Evolutionary conservation across 805 yeast species (phyloP).

Genomic region (Barnettozyma pratensis): DNA sequence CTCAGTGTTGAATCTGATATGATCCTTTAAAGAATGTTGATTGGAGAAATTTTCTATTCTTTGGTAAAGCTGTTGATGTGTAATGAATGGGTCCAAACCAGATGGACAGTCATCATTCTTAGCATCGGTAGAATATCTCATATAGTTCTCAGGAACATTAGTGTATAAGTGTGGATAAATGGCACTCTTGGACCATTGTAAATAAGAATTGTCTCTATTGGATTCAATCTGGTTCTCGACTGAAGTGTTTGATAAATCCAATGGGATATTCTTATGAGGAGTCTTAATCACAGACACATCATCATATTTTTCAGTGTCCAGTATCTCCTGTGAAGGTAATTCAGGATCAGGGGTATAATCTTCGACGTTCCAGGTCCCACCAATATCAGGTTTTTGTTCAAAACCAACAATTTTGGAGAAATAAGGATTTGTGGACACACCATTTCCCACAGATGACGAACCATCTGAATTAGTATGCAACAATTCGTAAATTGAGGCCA

Average conservation of each 20-base stretch:
- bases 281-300: constrained; percentile 28
- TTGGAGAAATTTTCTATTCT: constrained; percentile 27
- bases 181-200: constrained; percentile 33
- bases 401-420: constrained; percentile 36
- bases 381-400: constrained; percentile 37
- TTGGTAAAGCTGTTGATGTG: constrained; percentile 30
- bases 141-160: constrained; percentile 29
- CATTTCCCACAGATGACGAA: constrained; percentile 18
- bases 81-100: constrained; percentile 32
- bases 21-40: constrained; percentile 24
- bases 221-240: constrained; percentile 10
- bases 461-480: constrained; percentile 27
- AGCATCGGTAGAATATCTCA: constrained; percentile 29
- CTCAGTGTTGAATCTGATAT: constrained; percentile 34
- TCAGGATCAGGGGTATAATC: constrained; percentile 18
- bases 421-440: constrained; percentile 12
- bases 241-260: constrained; percentile 18
- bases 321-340: constrained; percentile 26
- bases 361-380: constrained; percentile 41
- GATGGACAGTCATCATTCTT: constrained; percentile 15
- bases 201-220: constrained; percentile 26
- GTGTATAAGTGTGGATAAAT: constrained; percentile 33
- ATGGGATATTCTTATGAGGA: constrained; percentile 10
- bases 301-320: constrained; percentile 31
- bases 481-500: constrained; percentile 31